Evolutionary conservation across 306 rosid species (phyloP).

Genomic region (Dryas drummondii): DNA sequence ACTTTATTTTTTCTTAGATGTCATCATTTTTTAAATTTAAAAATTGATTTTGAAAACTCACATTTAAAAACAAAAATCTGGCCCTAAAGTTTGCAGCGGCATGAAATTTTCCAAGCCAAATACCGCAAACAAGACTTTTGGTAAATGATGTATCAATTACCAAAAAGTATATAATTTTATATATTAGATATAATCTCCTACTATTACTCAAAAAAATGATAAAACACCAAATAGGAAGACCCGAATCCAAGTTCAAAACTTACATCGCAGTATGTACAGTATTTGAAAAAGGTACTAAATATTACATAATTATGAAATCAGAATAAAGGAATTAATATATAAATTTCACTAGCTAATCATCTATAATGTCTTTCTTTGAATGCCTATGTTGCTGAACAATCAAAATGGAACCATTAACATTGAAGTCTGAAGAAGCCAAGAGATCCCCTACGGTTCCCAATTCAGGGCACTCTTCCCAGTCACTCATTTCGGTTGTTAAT

Average conservation of each 20-base stretch:
- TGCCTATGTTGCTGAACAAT: conserved; percentile 82
- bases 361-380: conserved; percentile 46
- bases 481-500: conserved; percentile 80
- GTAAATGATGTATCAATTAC: too few relatives aligned
- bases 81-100: too few relatives aligned
- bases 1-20: too few relatives aligned
- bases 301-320: background rate
- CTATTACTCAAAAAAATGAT: too few relatives aligned
- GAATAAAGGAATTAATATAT: too few relatives aligned
- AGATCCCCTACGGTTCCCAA: conserved; percentile 96
- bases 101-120: too few relatives aligned
- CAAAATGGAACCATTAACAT: conserved; percentile 71
- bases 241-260: background rate
- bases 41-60: too few relatives aligned
- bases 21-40: too few relatives aligned
- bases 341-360: conserved; percentile 15
- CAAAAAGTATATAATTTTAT: too few relatives aligned
- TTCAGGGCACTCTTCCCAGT: conserved; percentile 97
- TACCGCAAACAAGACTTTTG: too few relatives aligned
- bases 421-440: conserved; percentile 82
- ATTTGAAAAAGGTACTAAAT: background rate
- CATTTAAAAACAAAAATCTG: too few relatives aligned
- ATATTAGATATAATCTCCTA: too few relatives aligned
- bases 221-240: background rate
- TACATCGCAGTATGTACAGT: background rate